Percentiles rank a stretch among this genome's conserved stretches.
phyloP scores from a whole-genome alignment of 108 stramenopile genomes.

The Parietichytrium sp. region DNA sequence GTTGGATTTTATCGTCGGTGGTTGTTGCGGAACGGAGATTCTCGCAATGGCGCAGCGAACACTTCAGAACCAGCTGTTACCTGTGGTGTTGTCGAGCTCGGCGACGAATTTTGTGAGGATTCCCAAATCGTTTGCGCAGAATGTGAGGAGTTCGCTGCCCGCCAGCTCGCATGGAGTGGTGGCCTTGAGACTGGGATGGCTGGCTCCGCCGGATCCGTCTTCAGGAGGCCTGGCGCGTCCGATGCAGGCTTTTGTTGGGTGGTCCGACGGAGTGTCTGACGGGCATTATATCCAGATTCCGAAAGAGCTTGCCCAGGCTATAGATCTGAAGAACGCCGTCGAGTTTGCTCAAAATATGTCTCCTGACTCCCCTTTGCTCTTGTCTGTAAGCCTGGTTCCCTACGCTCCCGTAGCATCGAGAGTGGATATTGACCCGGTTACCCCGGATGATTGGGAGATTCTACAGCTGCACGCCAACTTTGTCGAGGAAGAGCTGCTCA shows the following conservation, averaged over 20 bases:
- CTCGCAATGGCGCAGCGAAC: neutral
- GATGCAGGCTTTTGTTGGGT: constrained; percentile 19
- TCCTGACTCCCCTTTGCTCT: neutral
- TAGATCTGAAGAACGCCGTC: neutral
- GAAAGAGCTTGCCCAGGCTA: neutral
- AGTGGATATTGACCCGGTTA: constrained; percentile 11
- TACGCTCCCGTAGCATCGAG: constrained; percentile 7
- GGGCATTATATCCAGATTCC: constrained; percentile 16
- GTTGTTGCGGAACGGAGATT: no score
- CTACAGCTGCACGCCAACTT: constrained; percentile 25
- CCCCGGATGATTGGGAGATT: constrained; percentile 22
- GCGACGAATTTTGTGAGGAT: constrained; percentile 20
- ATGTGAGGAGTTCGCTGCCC: neutral
- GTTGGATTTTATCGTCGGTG: no score
- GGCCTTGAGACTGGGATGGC: constrained; percentile 22
- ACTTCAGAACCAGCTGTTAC: constrained; percentile 9
- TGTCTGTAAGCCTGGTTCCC: neutral
- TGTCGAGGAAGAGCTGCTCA: constrained; percentile 6
- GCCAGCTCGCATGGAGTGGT: constrained; percentile 23
- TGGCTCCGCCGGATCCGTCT: neutral
- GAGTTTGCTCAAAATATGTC: neutral
- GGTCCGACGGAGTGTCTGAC: neutral
- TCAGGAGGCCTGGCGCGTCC: constrained; percentile 14
- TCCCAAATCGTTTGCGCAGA: neutral
- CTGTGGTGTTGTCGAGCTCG: neutral